Conservation (phyloP, 805 yeast genomes). For the Candida easanensis region DNA sequence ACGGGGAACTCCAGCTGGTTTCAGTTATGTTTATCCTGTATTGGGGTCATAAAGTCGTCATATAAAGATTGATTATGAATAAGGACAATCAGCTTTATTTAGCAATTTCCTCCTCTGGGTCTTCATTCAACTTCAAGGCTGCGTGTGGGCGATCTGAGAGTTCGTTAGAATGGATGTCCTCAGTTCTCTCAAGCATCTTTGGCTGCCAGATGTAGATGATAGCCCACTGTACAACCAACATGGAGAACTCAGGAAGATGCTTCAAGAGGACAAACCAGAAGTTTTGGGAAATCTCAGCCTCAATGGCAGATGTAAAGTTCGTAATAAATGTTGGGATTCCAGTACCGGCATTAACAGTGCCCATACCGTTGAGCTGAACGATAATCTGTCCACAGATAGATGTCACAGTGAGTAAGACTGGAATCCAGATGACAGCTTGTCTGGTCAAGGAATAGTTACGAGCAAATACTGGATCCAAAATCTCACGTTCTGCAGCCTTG, state of each 20-base stretch:
- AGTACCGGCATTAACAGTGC: background rate
- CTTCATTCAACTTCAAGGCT: constrained; percentile 3
- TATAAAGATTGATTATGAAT: too few relatives aligned
- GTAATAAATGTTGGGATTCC: background rate
- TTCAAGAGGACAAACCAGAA: constrained; percentile 12
- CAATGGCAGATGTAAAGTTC: constrained; percentile 6
- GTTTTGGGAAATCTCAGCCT: constrained; percentile 8
- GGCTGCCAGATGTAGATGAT: constrained; percentile 14
- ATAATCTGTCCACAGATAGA: background rate
- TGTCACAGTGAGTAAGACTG: constrained; percentile 3
- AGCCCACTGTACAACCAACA: constrained; percentile 14
- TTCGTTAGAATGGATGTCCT: constrained; percentile 13
- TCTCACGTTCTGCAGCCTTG: constrained; percentile 13
- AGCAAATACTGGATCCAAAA: constrained; percentile 15
- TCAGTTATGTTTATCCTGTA: background rate
- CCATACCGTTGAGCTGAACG: background rate
- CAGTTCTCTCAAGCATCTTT: constrained; percentile 14
- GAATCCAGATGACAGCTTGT: constrained; percentile 9
- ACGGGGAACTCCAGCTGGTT: too few relatives aligned
- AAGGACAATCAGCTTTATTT: background rate
- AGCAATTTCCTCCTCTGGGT: background rate
- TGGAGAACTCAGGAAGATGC: constrained; percentile 14
- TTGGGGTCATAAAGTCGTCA: background rate
- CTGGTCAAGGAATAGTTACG: constrained; percentile 11
- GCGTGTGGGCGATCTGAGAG: constrained; percentile 10